Percentiles rank a stretch among this genome's conserved stretches.
These are phyloP conservation scores for Nitzschia sp. DNA, from an alignment of 108 stramenopile species.

Conservation along the genomic window DNA sequence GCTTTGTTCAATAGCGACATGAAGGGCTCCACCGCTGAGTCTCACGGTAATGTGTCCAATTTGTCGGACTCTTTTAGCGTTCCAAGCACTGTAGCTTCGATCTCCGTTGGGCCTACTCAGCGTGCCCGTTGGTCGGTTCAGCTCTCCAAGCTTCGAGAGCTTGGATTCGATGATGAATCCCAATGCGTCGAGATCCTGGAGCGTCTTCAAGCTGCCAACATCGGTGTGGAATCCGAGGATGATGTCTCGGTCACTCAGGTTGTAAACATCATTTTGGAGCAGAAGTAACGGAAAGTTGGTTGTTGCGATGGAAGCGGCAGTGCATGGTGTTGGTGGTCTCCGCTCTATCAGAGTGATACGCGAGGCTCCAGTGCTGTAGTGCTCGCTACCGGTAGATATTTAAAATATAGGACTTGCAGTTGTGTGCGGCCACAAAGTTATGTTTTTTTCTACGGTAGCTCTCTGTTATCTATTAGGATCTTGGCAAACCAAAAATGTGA, in stretches of 20 bases:
- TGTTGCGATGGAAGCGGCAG: too few species aligned
- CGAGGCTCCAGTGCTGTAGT: too few species aligned
- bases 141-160: constrained; percentile 56
- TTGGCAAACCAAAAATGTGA: too few species aligned
- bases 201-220: constrained; percentile 63
- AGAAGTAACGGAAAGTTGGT: constrained; percentile 9
- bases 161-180: constrained; percentile 68
- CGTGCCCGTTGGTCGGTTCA: constrained; percentile 66
- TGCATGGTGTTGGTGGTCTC: too few species aligned
- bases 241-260: constrained; percentile 59
- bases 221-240: constrained; percentile 58
- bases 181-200: constrained; percentile 65
- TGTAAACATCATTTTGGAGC: constrained; percentile 53
- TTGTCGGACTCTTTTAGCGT: constrained; percentile 21
- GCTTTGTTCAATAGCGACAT: constrained; percentile 70
- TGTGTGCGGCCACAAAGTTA: too few species aligned
- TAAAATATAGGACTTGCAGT: too few species aligned
- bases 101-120: constrained; percentile 16
- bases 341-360: too few species aligned
- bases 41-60: constrained; percentile 8
- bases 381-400: too few species aligned
- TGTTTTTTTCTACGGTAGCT: too few species aligned
- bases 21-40: constrained; percentile 26
- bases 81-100: constrained; percentile 45
- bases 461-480: too few species aligned